Evolutionary conservation across 169 alveolate genomes (phyloP).

Genomic region (Plasmodium reichenowi): DNA sequence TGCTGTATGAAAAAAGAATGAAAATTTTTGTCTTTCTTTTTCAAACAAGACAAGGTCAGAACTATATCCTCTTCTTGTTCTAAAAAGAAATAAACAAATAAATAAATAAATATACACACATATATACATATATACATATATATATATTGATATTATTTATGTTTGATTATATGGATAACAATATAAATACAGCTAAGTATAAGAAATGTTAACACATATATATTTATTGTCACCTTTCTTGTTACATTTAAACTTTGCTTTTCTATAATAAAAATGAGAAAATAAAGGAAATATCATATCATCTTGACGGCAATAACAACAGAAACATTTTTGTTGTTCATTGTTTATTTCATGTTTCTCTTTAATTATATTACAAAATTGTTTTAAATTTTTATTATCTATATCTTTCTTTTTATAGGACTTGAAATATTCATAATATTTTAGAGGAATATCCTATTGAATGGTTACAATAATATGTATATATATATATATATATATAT

Average conservation of each 20-base stretch:
- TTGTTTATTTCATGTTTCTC: constrained; percentile 14
- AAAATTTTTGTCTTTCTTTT: constrained; percentile 23
- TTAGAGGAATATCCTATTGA: constrained; percentile 38
- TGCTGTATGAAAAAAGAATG: constrained; percentile 38
- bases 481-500: not conserved
- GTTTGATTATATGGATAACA: not conserved
- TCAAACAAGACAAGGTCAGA: constrained; percentile 41
- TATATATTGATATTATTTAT: not conserved
- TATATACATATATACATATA: not conserved
- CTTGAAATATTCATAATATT: constrained; percentile 24
- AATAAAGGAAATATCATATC: constrained; percentile 35
- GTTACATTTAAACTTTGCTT: constrained; percentile 14
- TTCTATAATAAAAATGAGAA: constrained; percentile 27
- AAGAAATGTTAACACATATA: not conserved
- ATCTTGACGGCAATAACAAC: constrained; percentile 28
- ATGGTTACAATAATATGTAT: not conserved
- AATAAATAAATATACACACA: not conserved
- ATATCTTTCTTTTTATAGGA: constrained; percentile 21
- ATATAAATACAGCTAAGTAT: not conserved
- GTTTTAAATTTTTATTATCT: constrained; percentile 30
- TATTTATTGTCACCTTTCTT: constrained; percentile 14
- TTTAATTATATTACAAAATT: constrained; percentile 41
- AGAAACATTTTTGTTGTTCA: constrained; percentile 23
- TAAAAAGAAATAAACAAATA: not conserved
- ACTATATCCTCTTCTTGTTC: constrained; percentile 4